These are phyloP conservation scores for Paecilomyces niveus DNA, from an alignment of 2,329 filamentous ascomycete species.

Conservation along the genomic window DNA sequence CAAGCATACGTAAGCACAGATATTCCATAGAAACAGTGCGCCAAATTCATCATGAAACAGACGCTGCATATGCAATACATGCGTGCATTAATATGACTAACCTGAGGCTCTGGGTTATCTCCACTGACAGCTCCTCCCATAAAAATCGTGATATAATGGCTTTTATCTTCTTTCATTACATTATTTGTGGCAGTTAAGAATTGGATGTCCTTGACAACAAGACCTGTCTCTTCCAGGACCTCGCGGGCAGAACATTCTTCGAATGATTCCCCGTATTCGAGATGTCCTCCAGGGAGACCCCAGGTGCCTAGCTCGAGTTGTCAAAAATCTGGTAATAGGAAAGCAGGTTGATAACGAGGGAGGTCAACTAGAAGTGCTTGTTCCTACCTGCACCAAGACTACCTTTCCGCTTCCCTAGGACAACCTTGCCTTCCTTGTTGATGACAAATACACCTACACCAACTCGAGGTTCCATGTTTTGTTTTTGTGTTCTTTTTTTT, in stretches of 20 bases:
- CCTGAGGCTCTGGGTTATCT: constrained; percentile 45
- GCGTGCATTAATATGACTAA: constrained; percentile 26
- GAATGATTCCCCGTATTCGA: constrained; percentile 61
- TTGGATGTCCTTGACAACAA: constrained; percentile 46
- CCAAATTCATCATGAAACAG: not conserved
- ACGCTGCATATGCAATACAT: not conserved
- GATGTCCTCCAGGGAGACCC: constrained; percentile 67
- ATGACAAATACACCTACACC: constrained; percentile 45
- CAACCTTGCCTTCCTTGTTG: constrained; percentile 34
- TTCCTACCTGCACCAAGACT: constrained; percentile 40
- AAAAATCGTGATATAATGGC: constrained; percentile 71
- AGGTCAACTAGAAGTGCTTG: not conserved
- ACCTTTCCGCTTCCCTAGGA: constrained; percentile 43
- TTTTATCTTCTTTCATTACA: constrained; percentile 51
- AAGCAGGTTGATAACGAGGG: not conserved
- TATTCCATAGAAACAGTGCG: not conserved
- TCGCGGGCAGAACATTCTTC: constrained; percentile 60
- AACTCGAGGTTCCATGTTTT: constrained; percentile 20
- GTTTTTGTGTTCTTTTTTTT: not conserved
- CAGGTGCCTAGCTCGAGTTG: constrained; percentile 44
- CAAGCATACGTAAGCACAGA: not conserved
- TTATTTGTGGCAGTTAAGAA: constrained; percentile 61
- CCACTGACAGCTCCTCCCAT: constrained; percentile 49
- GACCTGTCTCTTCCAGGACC: constrained; percentile 62
- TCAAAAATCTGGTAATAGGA: constrained; percentile 7